Conservation (phyloP, 257 asterid species). For the Solanum sejunctum region DNA sequence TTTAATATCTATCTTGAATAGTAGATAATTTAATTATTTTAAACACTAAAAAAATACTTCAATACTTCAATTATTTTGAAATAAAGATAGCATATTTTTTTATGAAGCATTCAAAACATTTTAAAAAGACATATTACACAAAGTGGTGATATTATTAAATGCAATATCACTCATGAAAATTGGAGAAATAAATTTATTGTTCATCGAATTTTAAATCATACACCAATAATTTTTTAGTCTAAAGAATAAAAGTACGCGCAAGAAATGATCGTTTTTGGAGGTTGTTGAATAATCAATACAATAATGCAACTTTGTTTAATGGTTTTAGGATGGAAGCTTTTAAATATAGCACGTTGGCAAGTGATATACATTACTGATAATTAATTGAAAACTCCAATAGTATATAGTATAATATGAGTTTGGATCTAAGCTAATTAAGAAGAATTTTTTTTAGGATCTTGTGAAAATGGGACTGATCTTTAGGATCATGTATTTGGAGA, state of each 20-base stretch:
- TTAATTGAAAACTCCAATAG: neutral
- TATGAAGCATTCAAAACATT: neutral
- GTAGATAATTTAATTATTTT: too few relatives aligned
- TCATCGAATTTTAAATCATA: neutral
- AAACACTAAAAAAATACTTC: too few relatives aligned
- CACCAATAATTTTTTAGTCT: neutral
- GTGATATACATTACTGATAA: neutral
- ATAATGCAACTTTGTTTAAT: neutral
- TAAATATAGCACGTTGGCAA: neutral
- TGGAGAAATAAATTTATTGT: neutral
- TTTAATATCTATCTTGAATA: too few relatives aligned
- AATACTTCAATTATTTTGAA: too few relatives aligned
- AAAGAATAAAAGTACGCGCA: too few relatives aligned
- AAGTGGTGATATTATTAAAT: neutral
- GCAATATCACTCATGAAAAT: neutral
- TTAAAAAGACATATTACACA: neutral
- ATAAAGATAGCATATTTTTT: too few relatives aligned
- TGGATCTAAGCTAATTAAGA: neutral
- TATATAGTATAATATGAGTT: neutral
- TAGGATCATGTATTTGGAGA: neutral
- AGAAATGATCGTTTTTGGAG: neutral
- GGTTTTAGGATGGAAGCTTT: neutral
- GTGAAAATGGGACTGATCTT: neutral
- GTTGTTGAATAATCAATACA: too few relatives aligned
- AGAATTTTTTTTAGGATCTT: neutral